Evolutionary conservation across 768 basidiomycete species (phyloP).

Genomic region (Boletus sp.): DNA sequence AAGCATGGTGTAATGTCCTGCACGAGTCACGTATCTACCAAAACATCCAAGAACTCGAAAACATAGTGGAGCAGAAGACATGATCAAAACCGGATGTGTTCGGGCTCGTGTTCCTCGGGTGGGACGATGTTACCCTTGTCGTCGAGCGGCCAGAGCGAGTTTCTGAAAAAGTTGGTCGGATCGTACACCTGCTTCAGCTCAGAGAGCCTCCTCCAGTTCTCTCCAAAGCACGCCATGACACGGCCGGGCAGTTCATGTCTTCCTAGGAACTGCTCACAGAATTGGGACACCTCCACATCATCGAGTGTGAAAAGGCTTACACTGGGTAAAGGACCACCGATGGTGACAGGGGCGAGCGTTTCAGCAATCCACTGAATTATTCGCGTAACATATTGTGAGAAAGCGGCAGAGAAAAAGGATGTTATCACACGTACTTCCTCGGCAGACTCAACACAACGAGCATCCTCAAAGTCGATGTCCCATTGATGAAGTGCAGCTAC

Average conservation of each 20-base stretch:
- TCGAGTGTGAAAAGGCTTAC: slow-evolving; percentile 46
- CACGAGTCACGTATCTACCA: neutral
- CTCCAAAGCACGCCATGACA: slow-evolving; percentile 65
- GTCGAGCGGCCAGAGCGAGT: slow-evolving; percentile 80
- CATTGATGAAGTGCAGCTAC: slow-evolving; percentile 91
- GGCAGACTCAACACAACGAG: slow-evolving; percentile 76
- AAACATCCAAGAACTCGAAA: neutral
- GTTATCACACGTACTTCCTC: slow-evolving; percentile 58
- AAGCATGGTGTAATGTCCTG: neutral
- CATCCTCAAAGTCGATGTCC: slow-evolving; percentile 81
- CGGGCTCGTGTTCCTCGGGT: slow-evolving; percentile 60
- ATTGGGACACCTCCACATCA: slow-evolving; percentile 17
- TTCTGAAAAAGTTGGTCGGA: slow-evolving; percentile 70
- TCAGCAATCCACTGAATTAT: slow-evolving; percentile 69
- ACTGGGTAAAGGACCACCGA: slow-evolving; percentile 82
- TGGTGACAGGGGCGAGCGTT: slow-evolving; percentile 66
- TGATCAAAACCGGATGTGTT: slow-evolving; percentile 26
- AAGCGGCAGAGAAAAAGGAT: neutral
- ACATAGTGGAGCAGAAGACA: no score
- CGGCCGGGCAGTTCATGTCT: slow-evolving; percentile 64
- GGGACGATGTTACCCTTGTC: slow-evolving; percentile 53
- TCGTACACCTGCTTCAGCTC: slow-evolving; percentile 77
- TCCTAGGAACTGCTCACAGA: slow-evolving; percentile 62
- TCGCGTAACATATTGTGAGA: slow-evolving; percentile 10
- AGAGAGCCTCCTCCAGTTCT: slow-evolving; percentile 69